phyloP scores from a whole-genome alignment of 805 yeast species.

The Myxozyma mucilagina region DNA sequence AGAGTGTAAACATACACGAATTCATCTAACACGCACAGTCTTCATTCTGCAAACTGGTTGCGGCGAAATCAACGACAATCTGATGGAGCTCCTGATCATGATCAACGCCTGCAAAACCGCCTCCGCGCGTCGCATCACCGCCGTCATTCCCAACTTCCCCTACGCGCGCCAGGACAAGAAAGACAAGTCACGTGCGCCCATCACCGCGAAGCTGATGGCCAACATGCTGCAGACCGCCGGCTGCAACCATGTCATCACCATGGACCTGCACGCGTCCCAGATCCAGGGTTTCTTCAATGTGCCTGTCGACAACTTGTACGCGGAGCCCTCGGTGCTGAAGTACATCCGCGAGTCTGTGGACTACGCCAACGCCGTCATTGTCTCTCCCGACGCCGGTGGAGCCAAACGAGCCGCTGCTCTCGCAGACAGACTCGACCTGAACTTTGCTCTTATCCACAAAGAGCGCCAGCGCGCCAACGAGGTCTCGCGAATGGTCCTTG shows the following conservation, averaged over 20 bases:
- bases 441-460: slow-evolving; percentile 93
- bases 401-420: slow-evolving; percentile 94
- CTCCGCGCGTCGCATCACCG: slow-evolving; percentile 89
- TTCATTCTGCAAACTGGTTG: slow-evolving; percentile 66
- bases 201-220: slow-evolving; percentile 92
- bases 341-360: slow-evolving; percentile 70
- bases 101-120: slow-evolving; percentile 96
- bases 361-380: slow-evolving; percentile 65
- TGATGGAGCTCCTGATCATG: slow-evolving; percentile 85
- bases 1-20: no score
- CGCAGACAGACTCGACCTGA: slow-evolving; percentile 88
- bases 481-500: slow-evolving; percentile 91
- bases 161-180: slow-evolving; percentile 97
- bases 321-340: slow-evolving; percentile 85
- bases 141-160: slow-evolving; percentile 93
- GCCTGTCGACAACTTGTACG: slow-evolving; percentile 94
- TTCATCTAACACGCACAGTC: slow-evolving; percentile 11
- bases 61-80: slow-evolving; percentile 79
- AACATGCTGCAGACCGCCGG: slow-evolving; percentile 91
- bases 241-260: slow-evolving; percentile 90
- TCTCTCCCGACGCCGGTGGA: slow-evolving; percentile 99
- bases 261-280: slow-evolving; percentile 97
- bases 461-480: slow-evolving; percentile 95
- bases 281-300: slow-evolving; percentile 95
- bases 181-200: slow-evolving; percentile 94